Evolutionary conservation across 1,284 basidiomycete genomes (phyloP).

Genomic region (Naganishia sp.): DNA sequence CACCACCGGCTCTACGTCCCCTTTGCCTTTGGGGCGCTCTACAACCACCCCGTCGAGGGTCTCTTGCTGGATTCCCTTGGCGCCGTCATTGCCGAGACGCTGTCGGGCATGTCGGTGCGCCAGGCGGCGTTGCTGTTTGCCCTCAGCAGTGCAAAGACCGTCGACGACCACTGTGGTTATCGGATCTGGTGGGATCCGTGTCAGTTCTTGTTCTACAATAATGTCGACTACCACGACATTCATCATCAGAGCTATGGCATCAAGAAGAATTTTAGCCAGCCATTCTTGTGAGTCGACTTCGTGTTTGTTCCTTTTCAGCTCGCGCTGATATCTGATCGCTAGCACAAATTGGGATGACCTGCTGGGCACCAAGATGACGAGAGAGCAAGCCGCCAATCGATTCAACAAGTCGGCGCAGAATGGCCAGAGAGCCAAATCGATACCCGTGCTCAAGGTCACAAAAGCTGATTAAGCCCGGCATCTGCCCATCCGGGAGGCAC

Average conservation of each 20-base stretch:
- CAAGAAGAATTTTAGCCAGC: slow-evolving; percentile 94
- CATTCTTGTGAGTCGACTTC: slow-evolving; percentile 64
- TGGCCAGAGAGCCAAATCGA: slow-evolving; percentile 13
- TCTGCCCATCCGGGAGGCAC: neutral
- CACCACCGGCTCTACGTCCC: slow-evolving; percentile 97
- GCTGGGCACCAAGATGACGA: slow-evolving; percentile 53
- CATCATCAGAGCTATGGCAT: slow-evolving; percentile 93
- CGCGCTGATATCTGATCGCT: slow-evolving; percentile 29
- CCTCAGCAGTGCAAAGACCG: slow-evolving; percentile 87
- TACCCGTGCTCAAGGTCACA: slow-evolving; percentile 20
- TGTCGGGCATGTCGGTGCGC: slow-evolving; percentile 72
- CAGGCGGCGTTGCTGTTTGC: slow-evolving; percentile 84
- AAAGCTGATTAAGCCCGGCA: slow-evolving; percentile 11
- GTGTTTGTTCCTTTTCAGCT: neutral
- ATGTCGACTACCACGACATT: slow-evolving; percentile 97
- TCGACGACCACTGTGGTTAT: slow-evolving; percentile 97
- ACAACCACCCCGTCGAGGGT: slow-evolving; percentile 96
- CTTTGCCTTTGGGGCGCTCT: slow-evolving; percentile 94
- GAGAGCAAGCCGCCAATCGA: slow-evolving; percentile 41
- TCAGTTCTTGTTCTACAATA: slow-evolving; percentile 86
- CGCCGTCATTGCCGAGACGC: slow-evolving; percentile 71
- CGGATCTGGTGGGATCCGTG: slow-evolving; percentile 83
- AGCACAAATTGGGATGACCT: slow-evolving; percentile 54
- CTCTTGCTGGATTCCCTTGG: slow-evolving; percentile 87
- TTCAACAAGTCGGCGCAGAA: slow-evolving; percentile 27